Evolutionary conservation across 495 filamentous ascomycete species (phyloP), one percentile per base, ranked within the genome.

Genomic region (Penicillium alfredii): DNA sequence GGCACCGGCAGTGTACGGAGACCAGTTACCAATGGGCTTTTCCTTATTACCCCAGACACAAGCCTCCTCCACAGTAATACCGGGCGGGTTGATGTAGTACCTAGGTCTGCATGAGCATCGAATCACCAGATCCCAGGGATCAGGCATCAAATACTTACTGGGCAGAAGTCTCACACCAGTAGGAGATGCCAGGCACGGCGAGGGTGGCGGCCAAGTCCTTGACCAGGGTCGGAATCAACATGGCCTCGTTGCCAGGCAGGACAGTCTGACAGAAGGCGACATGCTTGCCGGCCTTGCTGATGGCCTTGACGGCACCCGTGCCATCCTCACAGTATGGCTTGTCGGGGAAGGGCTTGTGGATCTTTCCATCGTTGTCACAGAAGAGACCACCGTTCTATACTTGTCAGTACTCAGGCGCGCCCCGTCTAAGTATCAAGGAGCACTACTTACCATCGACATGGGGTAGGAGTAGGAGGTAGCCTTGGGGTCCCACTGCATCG

Each of bases 261-360:
- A 88, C 84, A 3, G 85, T 92, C 53, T 92, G 86, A 53, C 86
- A 92, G 57, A 88, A 84, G 3, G 85, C 73, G 10, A 88, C 77
- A 11, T 68, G 38, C 31, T 69, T 63, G 15, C 72, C 66, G 31
- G 70, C 71, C 49, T 78, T 81, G 59, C 87, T 89, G 31, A 74
- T 67, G 21, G 69, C 76, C 27, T 63, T 58, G 18, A 90, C 71
- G 3, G 74, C 43, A 32, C 82, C 84, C 8, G 77, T 80, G 19
- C 83, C 84, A 35, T 79, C 76, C 38, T 79, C 73, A 52, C 86
- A 92, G 64, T 85, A 86, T 3, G 76, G 73, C 44, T 73, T 68
- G 33, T 76, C 54, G 5, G 76, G 70, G 60, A 88, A 88, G 1
- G 85, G 81, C 62, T 87, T 86, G 35, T 78, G 60, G 27, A 86